A percentile compares a stretch with the other conserved stretches of the same genome.
Conservation (phyloP, 2,329 filamentous ascomycete species). For the Dactylellina cionopaga region DNA sequence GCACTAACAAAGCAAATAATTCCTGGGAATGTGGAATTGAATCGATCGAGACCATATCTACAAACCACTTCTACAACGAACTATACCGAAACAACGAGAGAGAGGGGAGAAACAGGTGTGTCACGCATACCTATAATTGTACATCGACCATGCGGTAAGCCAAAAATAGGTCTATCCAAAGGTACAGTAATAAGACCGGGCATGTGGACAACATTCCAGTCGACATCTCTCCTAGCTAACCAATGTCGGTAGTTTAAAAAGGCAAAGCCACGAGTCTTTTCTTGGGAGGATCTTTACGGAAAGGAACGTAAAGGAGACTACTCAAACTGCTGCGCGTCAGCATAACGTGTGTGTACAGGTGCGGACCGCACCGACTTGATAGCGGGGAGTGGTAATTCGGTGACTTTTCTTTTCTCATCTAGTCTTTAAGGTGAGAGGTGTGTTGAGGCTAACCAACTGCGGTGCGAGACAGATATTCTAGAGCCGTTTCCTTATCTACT, state of each 20-base stretch:
- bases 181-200: conserved; percentile 24
- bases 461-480: conserved; percentile 12
- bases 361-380: conserved; percentile 33
- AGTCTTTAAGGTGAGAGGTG: neutral
- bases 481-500: too few species aligned
- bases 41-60: too few species aligned
- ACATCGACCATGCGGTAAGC: conserved; percentile 27
- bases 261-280: conserved; percentile 5
- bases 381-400: too few species aligned
- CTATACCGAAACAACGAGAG: neutral
- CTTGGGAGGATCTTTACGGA: neutral
- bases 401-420: neutral
- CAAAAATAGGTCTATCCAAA: conserved; percentile 45
- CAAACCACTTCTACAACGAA: too few species aligned
- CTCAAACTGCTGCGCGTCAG: neutral
- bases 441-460: conserved; percentile 19
- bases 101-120: neutral
- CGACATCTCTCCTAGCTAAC: neutral
- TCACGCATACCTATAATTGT: conserved; percentile 8
- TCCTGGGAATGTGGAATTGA: neutral
- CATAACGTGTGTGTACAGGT: neutral
- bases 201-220: conserved; percentile 51
- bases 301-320: too few species aligned
- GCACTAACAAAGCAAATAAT: conserved; percentile 17
- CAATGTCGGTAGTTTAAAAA: conserved; percentile 4